These are phyloP conservation scores for Mycena galericulata DNA, from an alignment of 768 basidiomycete genomes.

Conservation along the genomic window DNA sequence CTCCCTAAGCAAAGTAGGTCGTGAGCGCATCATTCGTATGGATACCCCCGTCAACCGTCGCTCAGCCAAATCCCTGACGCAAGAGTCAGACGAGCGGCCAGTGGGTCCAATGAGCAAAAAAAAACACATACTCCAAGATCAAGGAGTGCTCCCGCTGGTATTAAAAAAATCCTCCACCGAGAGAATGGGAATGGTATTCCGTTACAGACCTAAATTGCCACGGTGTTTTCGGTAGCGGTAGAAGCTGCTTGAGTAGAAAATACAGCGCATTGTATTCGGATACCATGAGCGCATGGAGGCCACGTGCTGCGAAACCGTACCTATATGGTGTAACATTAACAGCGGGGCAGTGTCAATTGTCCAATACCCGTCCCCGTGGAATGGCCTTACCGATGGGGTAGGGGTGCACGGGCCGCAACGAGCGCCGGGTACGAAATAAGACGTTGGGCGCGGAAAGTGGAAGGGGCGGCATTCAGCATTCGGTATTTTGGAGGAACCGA, in stretches of 20 bases:
- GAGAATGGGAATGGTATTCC: too few species aligned
- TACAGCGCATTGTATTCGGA: background rate
- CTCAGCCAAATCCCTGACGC: background rate
- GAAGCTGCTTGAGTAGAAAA: background rate
- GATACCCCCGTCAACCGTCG: background rate
- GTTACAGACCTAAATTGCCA: background rate
- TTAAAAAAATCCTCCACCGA: too few species aligned
- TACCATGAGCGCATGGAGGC: background rate
- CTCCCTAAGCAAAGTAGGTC: background rate
- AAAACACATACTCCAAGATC: background rate
- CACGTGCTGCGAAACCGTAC: background rate
- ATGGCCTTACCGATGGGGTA: background rate
- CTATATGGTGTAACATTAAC: background rate
- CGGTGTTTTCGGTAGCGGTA: background rate
- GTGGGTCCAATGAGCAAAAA: background rate
- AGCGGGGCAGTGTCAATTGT: background rate
- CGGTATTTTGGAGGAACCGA: too few species aligned
- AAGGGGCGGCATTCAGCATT: too few species aligned
- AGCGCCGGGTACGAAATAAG: too few species aligned
- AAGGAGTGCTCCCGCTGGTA: background rate
- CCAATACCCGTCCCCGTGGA: background rate
- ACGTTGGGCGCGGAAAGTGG: too few species aligned
- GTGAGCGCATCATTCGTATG: background rate
- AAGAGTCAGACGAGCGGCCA: background rate
- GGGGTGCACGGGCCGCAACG: background rate